Conservation (phyloP, 106 monocot genomes). For the Hemerocallis citrina region DNA sequence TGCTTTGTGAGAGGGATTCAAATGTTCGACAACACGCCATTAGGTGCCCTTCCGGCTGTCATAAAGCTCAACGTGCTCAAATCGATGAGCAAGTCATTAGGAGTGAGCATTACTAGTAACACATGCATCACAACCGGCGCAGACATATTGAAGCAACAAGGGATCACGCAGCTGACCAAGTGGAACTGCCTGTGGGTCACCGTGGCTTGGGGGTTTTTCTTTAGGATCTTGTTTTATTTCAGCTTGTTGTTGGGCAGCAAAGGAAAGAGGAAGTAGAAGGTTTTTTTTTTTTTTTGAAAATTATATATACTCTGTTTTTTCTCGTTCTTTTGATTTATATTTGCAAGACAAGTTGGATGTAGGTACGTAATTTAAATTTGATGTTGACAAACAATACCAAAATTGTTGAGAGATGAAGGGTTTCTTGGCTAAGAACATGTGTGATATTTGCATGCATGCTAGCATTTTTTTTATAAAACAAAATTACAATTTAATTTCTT, state of each 20-base stretch:
- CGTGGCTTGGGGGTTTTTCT: conserved; percentile 80
- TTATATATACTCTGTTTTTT: no score
- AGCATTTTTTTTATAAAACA: no score
- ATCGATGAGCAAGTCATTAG: conserved; percentile 39
- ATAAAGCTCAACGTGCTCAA: conserved; percentile 45
- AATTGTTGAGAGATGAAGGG: no score
- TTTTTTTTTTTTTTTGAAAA: no score
- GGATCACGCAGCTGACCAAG: conserved; percentile 53
- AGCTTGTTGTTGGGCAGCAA: conserved; percentile 60
- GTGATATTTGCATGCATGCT: no score
- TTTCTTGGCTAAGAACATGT: no score
- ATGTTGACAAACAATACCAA: no score
- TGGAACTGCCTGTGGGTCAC: conserved; percentile 72
- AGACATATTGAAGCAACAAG: conserved; percentile 54
- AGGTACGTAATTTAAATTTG: no score
- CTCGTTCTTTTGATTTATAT: no score
- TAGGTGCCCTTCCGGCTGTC: conserved; percentile 28
- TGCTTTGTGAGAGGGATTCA: conserved; percentile 70
- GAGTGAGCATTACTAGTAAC: conserved; percentile 21
- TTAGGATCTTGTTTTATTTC: conserved; percentile 78
- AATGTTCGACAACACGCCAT: conserved; percentile 87
- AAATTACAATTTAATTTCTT: no score
- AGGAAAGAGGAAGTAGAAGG: conserved; percentile 76
- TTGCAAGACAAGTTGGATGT: no score
- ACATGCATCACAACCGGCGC: conserved; percentile 63